A percentile compares a stretch with the other conserved stretches of the same genome.
These are phyloP conservation scores for Lantana camara DNA, from an alignment of 257 asterid genomes.

Conservation along the genomic window DNA sequence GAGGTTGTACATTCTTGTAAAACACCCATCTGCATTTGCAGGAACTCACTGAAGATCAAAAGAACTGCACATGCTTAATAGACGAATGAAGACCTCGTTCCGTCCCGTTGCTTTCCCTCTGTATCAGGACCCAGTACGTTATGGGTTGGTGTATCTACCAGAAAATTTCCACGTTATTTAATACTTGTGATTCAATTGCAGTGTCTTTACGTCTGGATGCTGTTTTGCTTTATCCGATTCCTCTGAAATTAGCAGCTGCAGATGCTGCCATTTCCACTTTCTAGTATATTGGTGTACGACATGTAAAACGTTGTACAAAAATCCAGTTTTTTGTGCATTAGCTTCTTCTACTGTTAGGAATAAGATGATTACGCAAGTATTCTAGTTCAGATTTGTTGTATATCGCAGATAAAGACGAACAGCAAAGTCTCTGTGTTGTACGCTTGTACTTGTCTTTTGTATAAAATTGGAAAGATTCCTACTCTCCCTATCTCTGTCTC, in stretches of 20 bases:
- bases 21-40: conserved; percentile 36
- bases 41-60: conserved; percentile 87
- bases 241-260: neutral
- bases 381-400: conserved; percentile 6
- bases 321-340: neutral
- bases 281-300: conserved; percentile 19
- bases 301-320: conserved; percentile 34
- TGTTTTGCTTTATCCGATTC: too few species aligned
- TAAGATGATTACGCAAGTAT: conserved; percentile 5
- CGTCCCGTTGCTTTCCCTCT: too few species aligned
- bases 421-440: neutral
- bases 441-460: neutral
- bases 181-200: too few species aligned
- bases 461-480: too few species aligned
- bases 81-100: conserved; percentile 37
- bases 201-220: too few species aligned
- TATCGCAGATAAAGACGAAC: conserved; percentile 2
- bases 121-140: too few species aligned
- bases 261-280: conserved; percentile 17
- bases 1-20: too few species aligned
- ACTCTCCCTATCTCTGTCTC: neutral
- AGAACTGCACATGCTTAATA: conserved; percentile 72
- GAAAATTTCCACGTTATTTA: too few species aligned
- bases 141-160: too few species aligned
- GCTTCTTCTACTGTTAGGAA: conserved; percentile 4